phyloP scores from a whole-genome alignment of 2,329 filamentous ascomycete genomes.

The Taxawa tesnikishii region DNA sequence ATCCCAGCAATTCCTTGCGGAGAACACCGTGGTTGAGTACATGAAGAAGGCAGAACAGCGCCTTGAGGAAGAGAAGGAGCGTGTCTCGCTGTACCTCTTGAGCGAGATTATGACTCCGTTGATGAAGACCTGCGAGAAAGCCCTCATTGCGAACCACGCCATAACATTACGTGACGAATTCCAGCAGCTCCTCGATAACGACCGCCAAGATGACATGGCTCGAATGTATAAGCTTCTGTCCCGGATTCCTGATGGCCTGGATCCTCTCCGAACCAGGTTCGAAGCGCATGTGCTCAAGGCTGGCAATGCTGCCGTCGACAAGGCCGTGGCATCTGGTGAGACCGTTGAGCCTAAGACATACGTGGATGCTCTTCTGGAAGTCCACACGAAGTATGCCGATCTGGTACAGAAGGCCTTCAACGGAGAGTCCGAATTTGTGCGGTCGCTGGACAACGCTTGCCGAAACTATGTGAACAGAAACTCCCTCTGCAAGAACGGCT shows the following conservation, averaged over 20 bases:
- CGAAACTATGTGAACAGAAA: slow-evolving; percentile 97
- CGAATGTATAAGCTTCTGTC: slow-evolving; percentile 91
- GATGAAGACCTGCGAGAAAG: slow-evolving; percentile 78
- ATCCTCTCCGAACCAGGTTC: slow-evolving; percentile 76
- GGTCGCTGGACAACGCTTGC: slow-evolving; percentile 92
- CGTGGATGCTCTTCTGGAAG: slow-evolving; percentile 85
- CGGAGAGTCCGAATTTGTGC: slow-evolving; percentile 92
- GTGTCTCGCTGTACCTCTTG: slow-evolving; percentile 83
- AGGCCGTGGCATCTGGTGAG: slow-evolving; percentile 78
- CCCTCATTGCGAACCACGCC: slow-evolving; percentile 81
- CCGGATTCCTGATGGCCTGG: slow-evolving; percentile 79
- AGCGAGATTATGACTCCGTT: slow-evolving; percentile 74
- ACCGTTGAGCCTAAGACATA: slow-evolving; percentile 93
- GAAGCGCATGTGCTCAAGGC: slow-evolving; percentile 88
- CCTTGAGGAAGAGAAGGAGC: slow-evolving; percentile 84
- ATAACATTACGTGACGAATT: slow-evolving; percentile 86
- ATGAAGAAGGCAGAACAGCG: slow-evolving; percentile 98
- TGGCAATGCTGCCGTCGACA: slow-evolving; percentile 76
- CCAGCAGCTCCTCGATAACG: slow-evolving; percentile 82
- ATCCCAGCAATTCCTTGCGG: slow-evolving; percentile 85
- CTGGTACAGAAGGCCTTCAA: slow-evolving; percentile 88
- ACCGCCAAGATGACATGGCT: slow-evolving; percentile 88
- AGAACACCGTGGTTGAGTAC: slow-evolving; percentile 97
- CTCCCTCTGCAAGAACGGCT: slow-evolving; percentile 84
- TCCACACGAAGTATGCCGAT: slow-evolving; percentile 84